These are phyloP conservation scores for Ogataea zsoltii DNA, from an alignment of 805 yeast genomes.

Conservation along the genomic window DNA sequence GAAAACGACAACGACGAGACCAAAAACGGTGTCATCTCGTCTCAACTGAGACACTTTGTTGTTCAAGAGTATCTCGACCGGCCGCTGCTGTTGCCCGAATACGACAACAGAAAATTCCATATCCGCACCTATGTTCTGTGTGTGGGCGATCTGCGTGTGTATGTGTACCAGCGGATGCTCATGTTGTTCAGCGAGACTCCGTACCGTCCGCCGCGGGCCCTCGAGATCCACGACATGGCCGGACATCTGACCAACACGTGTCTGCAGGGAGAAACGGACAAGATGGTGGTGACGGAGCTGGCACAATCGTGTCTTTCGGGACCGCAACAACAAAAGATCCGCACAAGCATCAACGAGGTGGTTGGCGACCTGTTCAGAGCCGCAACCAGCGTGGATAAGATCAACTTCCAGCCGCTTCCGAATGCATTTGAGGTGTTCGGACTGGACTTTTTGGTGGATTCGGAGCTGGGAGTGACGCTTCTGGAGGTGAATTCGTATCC, in stretches of 20 bases:
- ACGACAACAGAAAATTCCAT: slow-evolving; percentile 79
- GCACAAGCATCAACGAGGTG: slow-evolving; percentile 56
- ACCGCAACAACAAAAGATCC: slow-evolving; percentile 42
- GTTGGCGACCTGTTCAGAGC: slow-evolving; percentile 76
- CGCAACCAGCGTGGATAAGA: slow-evolving; percentile 75
- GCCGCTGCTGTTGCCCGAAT: slow-evolving; percentile 66
- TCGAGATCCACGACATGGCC: slow-evolving; percentile 44
- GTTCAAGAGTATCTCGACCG: slow-evolving; percentile 75
- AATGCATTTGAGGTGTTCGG: slow-evolving; percentile 90
- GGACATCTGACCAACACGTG: slow-evolving; percentile 96
- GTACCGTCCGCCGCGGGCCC: slow-evolving; percentile 40
- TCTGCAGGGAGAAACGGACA: slow-evolving; percentile 52
- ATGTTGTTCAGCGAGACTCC: slow-evolving; percentile 71
- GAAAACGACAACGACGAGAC: slow-evolving; percentile 44
- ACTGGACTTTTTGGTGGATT: slow-evolving; percentile 78
- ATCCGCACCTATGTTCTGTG: slow-evolving; percentile 82
- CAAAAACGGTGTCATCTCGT: slow-evolving; percentile 68
- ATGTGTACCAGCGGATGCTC: slow-evolving; percentile 76
- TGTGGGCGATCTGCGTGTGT: slow-evolving; percentile 72
- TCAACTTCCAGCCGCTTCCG: slow-evolving; percentile 77
- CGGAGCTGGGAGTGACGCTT: slow-evolving; percentile 52
- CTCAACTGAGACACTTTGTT: slow-evolving; percentile 87
- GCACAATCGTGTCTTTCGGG: slow-evolving; percentile 45
- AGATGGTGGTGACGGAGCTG: slow-evolving; percentile 60
- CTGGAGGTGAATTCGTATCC: slow-evolving; percentile 93